Percentiles rank a stretch among this genome's conserved stretches.
Evolutionary conservation across 2,329 filamentous ascomycete genomes (phyloP).

Genomic region (Claviceps sp.): DNA sequence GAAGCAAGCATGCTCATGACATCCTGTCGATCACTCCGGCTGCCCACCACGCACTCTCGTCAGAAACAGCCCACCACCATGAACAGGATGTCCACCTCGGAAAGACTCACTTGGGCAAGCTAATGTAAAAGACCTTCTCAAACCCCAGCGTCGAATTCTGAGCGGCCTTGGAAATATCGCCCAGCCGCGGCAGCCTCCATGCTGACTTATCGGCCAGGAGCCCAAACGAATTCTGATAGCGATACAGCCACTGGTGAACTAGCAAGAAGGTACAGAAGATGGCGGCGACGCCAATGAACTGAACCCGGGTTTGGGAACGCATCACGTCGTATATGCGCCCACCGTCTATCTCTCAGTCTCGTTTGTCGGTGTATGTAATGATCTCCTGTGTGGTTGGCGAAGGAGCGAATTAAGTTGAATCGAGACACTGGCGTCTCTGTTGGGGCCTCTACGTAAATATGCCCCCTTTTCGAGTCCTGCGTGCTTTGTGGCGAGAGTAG

Average conservation of each 20-base stretch:
- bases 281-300: not conserved
- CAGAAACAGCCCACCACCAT: too few species aligned
- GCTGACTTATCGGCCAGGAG: not conserved
- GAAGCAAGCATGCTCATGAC: slow-evolving; percentile 1
- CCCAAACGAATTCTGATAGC: not conserved
- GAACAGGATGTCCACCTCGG: too few species aligned
- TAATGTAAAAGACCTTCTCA: slow-evolving; percentile 2
- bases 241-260: not conserved
- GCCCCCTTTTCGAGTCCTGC: too few species aligned
- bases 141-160: slow-evolving; percentile 2
- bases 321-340: not conserved
- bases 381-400: not conserved
- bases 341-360: not conserved
- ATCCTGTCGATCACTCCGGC: slow-evolving; percentile 2
- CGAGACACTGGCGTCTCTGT: too few species aligned
- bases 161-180: not conserved
- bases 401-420: not conserved
- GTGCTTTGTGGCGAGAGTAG: too few species aligned
- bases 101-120: not conserved
- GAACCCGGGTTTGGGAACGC: not conserved
- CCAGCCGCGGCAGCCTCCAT: not conserved
- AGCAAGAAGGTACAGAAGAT: not conserved
- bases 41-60: not conserved
- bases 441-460: too few species aligned
- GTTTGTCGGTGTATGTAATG: too few species aligned